Evolutionary conservation across 1,139 yeast genomes (phyloP).

Genomic region (Yamadazyma conglobata): DNA sequence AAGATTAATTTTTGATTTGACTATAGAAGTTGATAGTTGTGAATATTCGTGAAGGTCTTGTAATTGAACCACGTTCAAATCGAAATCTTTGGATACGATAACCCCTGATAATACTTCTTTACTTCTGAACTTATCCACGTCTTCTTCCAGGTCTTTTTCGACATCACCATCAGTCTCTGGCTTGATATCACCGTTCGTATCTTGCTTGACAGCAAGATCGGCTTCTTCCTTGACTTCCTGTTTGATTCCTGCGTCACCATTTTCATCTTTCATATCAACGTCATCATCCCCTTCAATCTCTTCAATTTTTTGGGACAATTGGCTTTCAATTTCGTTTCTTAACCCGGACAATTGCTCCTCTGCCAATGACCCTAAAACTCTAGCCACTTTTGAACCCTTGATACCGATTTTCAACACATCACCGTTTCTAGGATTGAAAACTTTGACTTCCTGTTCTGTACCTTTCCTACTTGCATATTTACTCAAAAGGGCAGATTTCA

Average conservation of each 20-base stretch:
- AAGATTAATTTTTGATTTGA: constrained; percentile 76
- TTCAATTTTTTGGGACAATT: constrained; percentile 11
- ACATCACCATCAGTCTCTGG: background rate
- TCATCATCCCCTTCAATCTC: constrained; percentile 18
- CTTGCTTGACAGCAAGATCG: constrained; percentile 6
- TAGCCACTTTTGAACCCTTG: constrained; percentile 81
- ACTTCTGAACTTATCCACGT: constrained; percentile 20
- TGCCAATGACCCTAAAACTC: constrained; percentile 77
- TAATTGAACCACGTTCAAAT: constrained; percentile 73
- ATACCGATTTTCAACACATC: constrained; percentile 74
- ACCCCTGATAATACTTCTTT: constrained; percentile 73
- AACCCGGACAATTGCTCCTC: constrained; percentile 40
- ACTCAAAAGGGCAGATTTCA: constrained; percentile 86
- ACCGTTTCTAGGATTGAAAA: constrained; percentile 90
- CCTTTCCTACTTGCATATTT: constrained; percentile 80
- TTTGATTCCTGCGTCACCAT: constrained; percentile 13
- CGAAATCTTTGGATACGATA: constrained; percentile 87
- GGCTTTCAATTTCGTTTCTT: constrained; percentile 29
- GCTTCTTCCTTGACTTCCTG: constrained; percentile 20
- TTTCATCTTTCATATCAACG: constrained; percentile 16
- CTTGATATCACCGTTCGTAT: constrained; percentile 11
- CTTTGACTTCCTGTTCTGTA: constrained; percentile 87
- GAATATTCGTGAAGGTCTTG: constrained; percentile 88
- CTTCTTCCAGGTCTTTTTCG: constrained; percentile 8
- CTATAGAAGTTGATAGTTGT: constrained; percentile 79